A percentile compares a stretch with the other conserved stretches of the same genome.
Conservation (phyloP, 2,329 filamentous ascomycete genomes). For the Pseudogymnoascus sp. region DNA sequence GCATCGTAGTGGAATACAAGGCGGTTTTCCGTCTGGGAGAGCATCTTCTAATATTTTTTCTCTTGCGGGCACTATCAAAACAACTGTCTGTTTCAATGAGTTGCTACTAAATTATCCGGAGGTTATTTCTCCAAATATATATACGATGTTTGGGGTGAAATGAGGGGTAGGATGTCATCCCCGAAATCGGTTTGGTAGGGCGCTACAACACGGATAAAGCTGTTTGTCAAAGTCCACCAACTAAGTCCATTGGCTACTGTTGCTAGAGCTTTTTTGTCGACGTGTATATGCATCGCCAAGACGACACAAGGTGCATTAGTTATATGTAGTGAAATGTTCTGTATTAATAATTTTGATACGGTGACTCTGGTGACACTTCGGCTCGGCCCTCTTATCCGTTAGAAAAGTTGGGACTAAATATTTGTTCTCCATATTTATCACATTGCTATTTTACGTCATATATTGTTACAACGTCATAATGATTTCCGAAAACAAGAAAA, state of each 20-base stretch:
- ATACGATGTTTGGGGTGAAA: constrained; percentile 13
- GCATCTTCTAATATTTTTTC: constrained; percentile 18
- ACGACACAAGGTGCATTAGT: neutral
- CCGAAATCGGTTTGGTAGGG: neutral
- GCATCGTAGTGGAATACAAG: constrained; percentile 34
- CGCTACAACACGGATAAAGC: neutral
- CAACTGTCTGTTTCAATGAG: neutral
- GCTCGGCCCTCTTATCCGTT: neutral
- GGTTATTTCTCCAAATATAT: neutral
- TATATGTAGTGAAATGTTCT: neutral
- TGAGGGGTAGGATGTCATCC: constrained; percentile 25
- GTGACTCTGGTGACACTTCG: neutral
- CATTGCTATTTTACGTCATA: constrained; percentile 6
- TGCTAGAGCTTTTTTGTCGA: neutral
- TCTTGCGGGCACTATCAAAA: neutral
- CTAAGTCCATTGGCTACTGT: neutral
- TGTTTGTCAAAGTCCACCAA: neutral
- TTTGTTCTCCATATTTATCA: neutral
- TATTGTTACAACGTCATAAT: neutral
- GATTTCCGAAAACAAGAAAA: neutral
- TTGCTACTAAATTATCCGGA: neutral
- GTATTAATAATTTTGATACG: neutral
- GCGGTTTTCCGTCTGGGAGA: constrained; percentile 20
- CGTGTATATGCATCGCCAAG: neutral
- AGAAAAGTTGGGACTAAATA: neutral